A percentile compares a stretch with the other conserved stretches of the same genome.
phyloP scores from a whole-genome alignment of 805 yeast species.

The Saccharomycodes ludwigii region DNA sequence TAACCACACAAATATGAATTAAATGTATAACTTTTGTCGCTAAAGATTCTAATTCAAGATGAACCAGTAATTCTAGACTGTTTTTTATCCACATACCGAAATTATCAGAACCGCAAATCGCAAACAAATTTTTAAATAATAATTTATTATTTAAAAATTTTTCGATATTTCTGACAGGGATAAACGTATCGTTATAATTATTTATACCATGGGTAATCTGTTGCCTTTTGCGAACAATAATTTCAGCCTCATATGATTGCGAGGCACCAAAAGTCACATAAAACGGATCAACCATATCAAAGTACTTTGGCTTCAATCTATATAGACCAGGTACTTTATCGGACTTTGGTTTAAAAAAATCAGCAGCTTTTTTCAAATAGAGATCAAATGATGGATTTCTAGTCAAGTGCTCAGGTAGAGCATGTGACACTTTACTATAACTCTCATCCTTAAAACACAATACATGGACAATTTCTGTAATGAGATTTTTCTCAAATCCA shows the following conservation, averaged over 20 bases:
- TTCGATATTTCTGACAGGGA: slow-evolving; percentile 38
- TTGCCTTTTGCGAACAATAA: too few relatives aligned
- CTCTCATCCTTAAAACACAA: slow-evolving; percentile 65
- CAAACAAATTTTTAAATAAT: slow-evolving; percentile 34
- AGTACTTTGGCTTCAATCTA: slow-evolving; percentile 45
- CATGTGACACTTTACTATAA: slow-evolving; percentile 55
- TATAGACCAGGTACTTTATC: slow-evolving; percentile 51
- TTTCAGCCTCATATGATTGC: slow-evolving; percentile 73
- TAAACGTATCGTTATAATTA: slow-evolving; percentile 35
- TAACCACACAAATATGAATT: slow-evolving; percentile 46
- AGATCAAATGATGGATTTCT: slow-evolving; percentile 65
- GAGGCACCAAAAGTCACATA: slow-evolving; percentile 69
- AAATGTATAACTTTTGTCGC: slow-evolving; percentile 52
- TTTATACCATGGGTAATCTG: slow-evolving; percentile 35
- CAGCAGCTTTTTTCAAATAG: slow-evolving; percentile 43
- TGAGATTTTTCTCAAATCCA: slow-evolving; percentile 37
- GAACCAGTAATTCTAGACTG: slow-evolving; percentile 28
- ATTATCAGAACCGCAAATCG: slow-evolving; percentile 39
- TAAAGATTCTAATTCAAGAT: slow-evolving; percentile 40
- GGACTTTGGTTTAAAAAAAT: slow-evolving; percentile 48
- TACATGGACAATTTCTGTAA: slow-evolving; percentile 67
- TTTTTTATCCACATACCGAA: slow-evolving; percentile 42
- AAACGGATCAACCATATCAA: slow-evolving; percentile 60
- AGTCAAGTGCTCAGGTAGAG: slow-evolving; percentile 64
- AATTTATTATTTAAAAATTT: slow-evolving; percentile 24